These are phyloP conservation scores for Cercospora berteroae DNA, from an alignment of 2,329 filamentous ascomycete species.

Conservation along the genomic window DNA sequence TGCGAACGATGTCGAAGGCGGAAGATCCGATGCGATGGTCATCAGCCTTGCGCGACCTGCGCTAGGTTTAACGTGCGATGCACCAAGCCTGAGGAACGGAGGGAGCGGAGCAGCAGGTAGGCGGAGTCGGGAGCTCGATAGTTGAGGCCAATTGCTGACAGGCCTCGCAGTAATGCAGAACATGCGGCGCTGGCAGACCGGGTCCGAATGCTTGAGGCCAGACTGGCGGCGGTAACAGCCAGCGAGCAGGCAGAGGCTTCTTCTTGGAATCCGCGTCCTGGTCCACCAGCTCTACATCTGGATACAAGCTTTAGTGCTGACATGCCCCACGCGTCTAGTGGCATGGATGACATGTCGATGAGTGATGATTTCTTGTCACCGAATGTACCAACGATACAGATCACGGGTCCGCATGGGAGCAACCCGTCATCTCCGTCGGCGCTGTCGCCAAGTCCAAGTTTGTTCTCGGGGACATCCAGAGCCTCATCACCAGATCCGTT, in stretches of 20 bases:
- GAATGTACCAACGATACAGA: constrained; percentile 19
- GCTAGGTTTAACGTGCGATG: constrained; percentile 21
- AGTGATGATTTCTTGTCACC: constrained; percentile 13
- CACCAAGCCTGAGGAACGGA: constrained; percentile 16
- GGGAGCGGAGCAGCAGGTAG: constrained; percentile 20
- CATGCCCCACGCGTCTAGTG: background rate
- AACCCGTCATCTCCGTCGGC: constrained; percentile 15
- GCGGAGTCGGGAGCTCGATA: background rate
- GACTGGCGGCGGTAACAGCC: constrained; percentile 17
- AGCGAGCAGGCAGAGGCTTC: background rate
- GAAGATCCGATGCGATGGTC: constrained; percentile 22
- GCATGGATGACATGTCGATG: constrained; percentile 12
- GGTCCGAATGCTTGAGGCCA: constrained; percentile 20
- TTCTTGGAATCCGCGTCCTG: background rate
- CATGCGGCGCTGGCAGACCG: constrained; percentile 20
- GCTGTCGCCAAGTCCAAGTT: constrained; percentile 17
- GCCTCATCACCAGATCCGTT: constrained; percentile 22
- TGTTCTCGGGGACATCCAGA: constrained; percentile 20
- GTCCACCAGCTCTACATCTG: constrained; percentile 18
- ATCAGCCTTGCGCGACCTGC: constrained; percentile 21
- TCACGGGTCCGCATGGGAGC: constrained; percentile 21
- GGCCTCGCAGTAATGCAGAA: constrained; percentile 13
- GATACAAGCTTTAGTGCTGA: constrained; percentile 19
- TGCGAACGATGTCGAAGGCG: constrained; percentile 18
- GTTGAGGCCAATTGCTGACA: background rate